phyloP scores from a whole-genome alignment of 2,329 filamentous ascomycete species.

The Aureobasidium pullulans region DNA sequence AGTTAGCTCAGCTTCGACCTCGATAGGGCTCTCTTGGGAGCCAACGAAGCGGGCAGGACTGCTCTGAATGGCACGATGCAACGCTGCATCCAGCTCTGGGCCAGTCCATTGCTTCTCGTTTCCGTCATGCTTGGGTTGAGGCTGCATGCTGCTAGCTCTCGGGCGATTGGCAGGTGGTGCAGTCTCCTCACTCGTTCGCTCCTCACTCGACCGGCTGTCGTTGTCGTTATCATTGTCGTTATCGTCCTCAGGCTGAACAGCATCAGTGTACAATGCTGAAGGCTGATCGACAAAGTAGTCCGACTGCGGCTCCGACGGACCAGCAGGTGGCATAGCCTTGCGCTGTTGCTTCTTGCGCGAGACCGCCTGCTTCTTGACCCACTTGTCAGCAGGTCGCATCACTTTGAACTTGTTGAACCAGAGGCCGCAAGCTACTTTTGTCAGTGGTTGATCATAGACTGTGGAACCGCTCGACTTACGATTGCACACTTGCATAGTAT shows the following conservation, averaged over 20 bases:
- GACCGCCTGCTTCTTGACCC: constrained; percentile 40
- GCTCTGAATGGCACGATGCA: constrained; percentile 52
- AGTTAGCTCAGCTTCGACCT: constrained; percentile 44
- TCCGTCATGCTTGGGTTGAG: constrained; percentile 29
- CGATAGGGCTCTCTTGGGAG: constrained; percentile 40
- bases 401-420: constrained; percentile 85
- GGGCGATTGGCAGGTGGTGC: constrained; percentile 31
- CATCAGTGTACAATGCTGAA: constrained; percentile 16
- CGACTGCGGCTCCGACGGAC: constrained; percentile 13
- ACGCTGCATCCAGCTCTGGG: constrained; percentile 26
- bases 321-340: constrained; percentile 15
- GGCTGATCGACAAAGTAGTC: constrained; percentile 15
- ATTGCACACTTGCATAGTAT: constrained; percentile 76
- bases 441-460: not conserved
- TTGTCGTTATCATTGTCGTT: constrained; percentile 9
- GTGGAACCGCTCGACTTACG: constrained; percentile 47
- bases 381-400: constrained; percentile 76
- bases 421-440: constrained; percentile 66
- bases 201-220: not conserved
- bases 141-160: constrained; percentile 43
- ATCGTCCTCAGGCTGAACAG: constrained; percentile 14
- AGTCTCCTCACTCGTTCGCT: not conserved
- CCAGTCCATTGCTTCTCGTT: constrained; percentile 20
- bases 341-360: constrained; percentile 27
- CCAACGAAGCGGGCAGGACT: constrained; percentile 50